Percentiles rank a stretch among this genome's conserved stretches.
Evolutionary conservation across 805 yeast species (phyloP).

Genomic region (Monosporozyma servazzii): DNA sequence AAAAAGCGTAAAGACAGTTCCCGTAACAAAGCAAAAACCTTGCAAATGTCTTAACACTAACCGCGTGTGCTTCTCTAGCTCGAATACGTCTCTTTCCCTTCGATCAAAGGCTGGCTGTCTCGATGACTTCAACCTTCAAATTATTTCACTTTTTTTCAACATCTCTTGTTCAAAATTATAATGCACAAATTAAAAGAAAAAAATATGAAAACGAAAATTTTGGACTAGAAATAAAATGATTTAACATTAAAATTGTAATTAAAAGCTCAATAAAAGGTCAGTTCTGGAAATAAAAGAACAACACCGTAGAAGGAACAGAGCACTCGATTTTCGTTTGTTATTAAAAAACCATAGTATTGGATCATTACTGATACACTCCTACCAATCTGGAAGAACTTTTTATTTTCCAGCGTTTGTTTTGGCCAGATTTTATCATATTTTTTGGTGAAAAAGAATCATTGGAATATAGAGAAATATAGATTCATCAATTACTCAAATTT

Average conservation of each 20-base stretch:
- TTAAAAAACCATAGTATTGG: background rate
- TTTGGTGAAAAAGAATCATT: background rate
- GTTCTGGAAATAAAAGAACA: background rate
- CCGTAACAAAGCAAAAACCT: background rate
- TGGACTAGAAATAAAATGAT: background rate
- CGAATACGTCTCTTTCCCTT: background rate
- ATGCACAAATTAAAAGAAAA: background rate
- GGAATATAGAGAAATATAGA: background rate
- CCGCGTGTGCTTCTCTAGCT: background rate
- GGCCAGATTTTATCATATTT: too few relatives aligned
- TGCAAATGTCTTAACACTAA: background rate
- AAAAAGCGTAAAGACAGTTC: too few relatives aligned
- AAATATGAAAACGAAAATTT: background rate
- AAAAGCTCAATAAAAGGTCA: background rate
- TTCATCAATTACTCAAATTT: background rate
- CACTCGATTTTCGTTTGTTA: background rate
- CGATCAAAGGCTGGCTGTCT: background rate
- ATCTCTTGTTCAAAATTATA: background rate
- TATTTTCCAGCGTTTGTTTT: background rate
- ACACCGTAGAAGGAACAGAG: background rate
- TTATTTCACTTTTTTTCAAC: background rate
- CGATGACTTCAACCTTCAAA: background rate
- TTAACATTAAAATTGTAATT: background rate
- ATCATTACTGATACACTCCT: background rate
- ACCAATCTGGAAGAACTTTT: background rate